Conservation (phyloP, 352 stramenopile genomes). For the Pythium monospermum region DNA sequence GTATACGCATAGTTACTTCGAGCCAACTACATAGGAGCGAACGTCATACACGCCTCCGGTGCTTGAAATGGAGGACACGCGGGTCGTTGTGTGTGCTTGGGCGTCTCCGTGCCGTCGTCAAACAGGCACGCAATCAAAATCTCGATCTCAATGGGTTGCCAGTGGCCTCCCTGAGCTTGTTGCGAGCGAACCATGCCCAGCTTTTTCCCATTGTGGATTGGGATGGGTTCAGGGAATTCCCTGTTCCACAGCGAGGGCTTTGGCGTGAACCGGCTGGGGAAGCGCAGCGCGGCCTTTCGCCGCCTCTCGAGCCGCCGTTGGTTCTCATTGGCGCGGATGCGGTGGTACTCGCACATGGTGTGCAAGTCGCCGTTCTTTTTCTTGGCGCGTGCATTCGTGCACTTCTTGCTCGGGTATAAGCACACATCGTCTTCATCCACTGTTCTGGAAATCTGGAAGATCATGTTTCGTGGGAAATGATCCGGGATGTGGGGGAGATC, state of each 20-base stretch:
- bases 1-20: too few relatives aligned
- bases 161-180: constrained; percentile 3
- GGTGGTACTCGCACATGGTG: constrained; percentile 83
- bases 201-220: constrained; percentile 14
- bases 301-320: constrained; percentile 76
- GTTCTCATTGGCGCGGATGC: constrained; percentile 78
- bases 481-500: not conserved
- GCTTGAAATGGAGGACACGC: not conserved
- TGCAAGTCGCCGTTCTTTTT: constrained; percentile 83
- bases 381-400: constrained; percentile 69
- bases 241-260: constrained; percentile 23
- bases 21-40: too few relatives aligned
- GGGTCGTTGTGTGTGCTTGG: not conserved
- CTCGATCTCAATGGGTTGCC: constrained; percentile 26
- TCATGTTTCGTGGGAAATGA: not conserved
- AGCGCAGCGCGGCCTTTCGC: constrained; percentile 33
- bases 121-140: constrained; percentile 25
- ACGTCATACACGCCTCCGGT: too few relatives aligned
- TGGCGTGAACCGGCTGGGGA: constrained; percentile 5
- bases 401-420: constrained; percentile 80
- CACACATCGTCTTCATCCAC: constrained; percentile 33
- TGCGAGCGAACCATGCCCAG: too few relatives aligned
- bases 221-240: constrained; percentile 15
- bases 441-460: constrained; percentile 4
- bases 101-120: constrained; percentile 4